Evolutionary conservation across 768 basidiomycete genomes (phyloP).

Genomic region (Collybia mongolica): DNA sequence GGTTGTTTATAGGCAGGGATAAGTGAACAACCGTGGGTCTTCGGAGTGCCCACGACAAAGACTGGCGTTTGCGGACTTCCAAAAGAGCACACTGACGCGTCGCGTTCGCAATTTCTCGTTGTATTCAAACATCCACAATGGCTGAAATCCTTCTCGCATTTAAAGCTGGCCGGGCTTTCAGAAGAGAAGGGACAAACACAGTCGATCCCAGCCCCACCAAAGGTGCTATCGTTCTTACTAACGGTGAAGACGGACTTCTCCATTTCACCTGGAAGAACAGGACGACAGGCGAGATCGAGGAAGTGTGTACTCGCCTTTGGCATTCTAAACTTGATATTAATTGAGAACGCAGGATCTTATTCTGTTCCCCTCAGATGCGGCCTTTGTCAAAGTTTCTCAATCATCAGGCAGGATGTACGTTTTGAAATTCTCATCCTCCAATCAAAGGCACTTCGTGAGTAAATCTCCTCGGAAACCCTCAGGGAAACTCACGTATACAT

Average conservation of each 20-base stretch:
- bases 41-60: conserved; percentile 9
- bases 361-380: conserved; percentile 84
- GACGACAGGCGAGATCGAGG: conserved; percentile 55
- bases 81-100: conserved; percentile 43
- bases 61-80: conserved; percentile 26
- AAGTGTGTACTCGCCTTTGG: conserved; percentile 38
- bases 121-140: conserved; percentile 3
- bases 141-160: conserved; percentile 48
- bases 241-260: conserved; percentile 72
- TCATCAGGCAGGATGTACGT: conserved; percentile 76
- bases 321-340: conserved; percentile 4
- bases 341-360: conserved; percentile 66
- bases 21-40: neutral
- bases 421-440: conserved; percentile 88
- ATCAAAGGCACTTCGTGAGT: conserved; percentile 87
- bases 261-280: conserved; percentile 84
- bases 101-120: conserved; percentile 24
- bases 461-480: conserved; percentile 1
- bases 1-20: neutral
- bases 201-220: conserved; percentile 70
- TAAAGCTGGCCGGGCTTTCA: conserved; percentile 75
- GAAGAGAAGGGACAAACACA: conserved; percentile 62
- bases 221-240: conserved; percentile 68
- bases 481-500: conserved; percentile 1
- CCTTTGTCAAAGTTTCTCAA: conserved; percentile 72